phyloP scores from a whole-genome alignment of 2,329 filamentous ascomycete species.

The Botrytis fragariae region DNA sequence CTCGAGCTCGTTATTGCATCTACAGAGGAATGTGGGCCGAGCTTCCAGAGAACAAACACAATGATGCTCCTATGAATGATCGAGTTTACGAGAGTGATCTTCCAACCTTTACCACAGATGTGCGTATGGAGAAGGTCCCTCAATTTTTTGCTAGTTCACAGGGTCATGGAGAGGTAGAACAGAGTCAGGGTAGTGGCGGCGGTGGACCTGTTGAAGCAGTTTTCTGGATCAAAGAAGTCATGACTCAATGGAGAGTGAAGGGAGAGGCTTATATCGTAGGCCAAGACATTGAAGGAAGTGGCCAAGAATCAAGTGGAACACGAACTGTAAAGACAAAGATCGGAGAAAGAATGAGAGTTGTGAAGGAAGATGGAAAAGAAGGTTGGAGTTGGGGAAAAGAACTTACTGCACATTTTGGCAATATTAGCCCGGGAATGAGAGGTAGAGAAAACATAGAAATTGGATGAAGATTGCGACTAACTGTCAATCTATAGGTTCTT shows the following conservation, averaged over 20 bases:
- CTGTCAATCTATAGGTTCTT: neutral
- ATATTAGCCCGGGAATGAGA: conserved; percentile 77
- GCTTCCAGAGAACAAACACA: conserved; percentile 69
- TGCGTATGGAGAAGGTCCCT: conserved; percentile 77
- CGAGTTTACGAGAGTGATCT: conserved; percentile 71
- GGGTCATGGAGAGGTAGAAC: conserved; percentile 45
- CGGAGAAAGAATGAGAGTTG: conserved; percentile 59
- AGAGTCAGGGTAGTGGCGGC: conserved; percentile 54
- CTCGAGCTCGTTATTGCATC: conserved; percentile 75
- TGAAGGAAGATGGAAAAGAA: conserved; percentile 38
- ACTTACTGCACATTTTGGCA: conserved; percentile 85
- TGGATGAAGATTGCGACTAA: neutral
- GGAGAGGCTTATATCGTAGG: conserved; percentile 75
- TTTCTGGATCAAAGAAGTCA: conserved; percentile 71
- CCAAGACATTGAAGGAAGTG: conserved; percentile 57
- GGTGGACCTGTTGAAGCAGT: conserved; percentile 76
- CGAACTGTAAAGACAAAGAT: conserved; percentile 60
- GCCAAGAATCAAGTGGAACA: conserved; percentile 50
- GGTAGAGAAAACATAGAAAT: conserved; percentile 44
- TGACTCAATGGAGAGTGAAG: conserved; percentile 81
- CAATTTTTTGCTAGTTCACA: conserved; percentile 61
- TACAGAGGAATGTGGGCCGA: conserved; percentile 81
- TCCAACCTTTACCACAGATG: conserved; percentile 82
- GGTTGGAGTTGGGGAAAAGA: conserved; percentile 73
- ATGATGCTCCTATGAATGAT: conserved; percentile 70